phyloP scores from a whole-genome alignment of 768 basidiomycete species.

The Lentinus tigrinus region DNA sequence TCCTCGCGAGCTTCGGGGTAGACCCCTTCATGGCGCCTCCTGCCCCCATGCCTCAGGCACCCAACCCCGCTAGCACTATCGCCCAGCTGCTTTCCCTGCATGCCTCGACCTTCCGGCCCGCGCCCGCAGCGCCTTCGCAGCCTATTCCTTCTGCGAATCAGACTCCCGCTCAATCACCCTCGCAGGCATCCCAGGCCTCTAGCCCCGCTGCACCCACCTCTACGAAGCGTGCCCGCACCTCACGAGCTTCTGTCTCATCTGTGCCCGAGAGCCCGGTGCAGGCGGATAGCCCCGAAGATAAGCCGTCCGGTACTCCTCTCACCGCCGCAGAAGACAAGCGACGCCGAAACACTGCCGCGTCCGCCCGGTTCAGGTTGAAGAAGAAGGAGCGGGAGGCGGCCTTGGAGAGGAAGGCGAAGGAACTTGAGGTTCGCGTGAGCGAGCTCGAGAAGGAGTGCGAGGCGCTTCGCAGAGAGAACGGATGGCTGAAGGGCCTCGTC shows the following conservation, averaged over 20 bases:
- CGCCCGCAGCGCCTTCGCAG: neutral
- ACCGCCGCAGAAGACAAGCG: slow-evolving; percentile 84
- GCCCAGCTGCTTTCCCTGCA: slow-evolving; percentile 71
- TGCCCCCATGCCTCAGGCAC: slow-evolving; percentile 26
- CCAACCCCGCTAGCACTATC: slow-evolving; percentile 48
- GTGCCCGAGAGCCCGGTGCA: slow-evolving; percentile 29
- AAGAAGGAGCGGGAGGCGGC: slow-evolving; percentile 96
- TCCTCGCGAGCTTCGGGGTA: slow-evolving; percentile 39
- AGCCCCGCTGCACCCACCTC: slow-evolving; percentile 31
- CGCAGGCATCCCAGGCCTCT: slow-evolving; percentile 16
- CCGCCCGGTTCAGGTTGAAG: slow-evolving; percentile 90
- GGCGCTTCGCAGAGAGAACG: slow-evolving; percentile 82
- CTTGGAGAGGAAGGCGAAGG: slow-evolving; percentile 80
- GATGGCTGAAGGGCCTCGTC: slow-evolving; percentile 88
- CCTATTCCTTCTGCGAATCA: slow-evolving; percentile 1
- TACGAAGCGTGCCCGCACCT: slow-evolving; percentile 52
- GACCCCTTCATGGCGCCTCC: slow-evolving; percentile 41
- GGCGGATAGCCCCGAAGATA: slow-evolving; percentile 30
- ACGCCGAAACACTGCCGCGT: slow-evolving; percentile 90
- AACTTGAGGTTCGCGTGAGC: slow-evolving; percentile 73
- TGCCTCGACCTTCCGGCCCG: slow-evolving; percentile 33
- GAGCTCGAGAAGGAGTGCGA: slow-evolving; percentile 93
- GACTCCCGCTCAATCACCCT: slow-evolving; percentile 10
- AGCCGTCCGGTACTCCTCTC: slow-evolving; percentile 28
- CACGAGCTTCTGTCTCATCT: slow-evolving; percentile 21